Conservation (phyloP, 106 monocot genomes). For the Dioscorea zingiberensis region DNA sequence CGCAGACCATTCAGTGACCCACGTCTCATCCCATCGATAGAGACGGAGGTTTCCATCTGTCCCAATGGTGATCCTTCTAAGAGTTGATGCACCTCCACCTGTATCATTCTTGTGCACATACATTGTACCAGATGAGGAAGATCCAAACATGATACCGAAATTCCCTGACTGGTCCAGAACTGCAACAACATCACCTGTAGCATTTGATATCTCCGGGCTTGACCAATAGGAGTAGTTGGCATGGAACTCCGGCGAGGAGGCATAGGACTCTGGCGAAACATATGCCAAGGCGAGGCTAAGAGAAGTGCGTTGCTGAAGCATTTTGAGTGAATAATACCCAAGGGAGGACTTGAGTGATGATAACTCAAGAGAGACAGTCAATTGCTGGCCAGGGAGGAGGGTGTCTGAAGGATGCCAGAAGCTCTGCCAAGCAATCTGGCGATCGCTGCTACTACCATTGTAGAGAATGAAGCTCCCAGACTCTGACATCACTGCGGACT, state of each 20-base stretch:
- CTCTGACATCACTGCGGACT: slow-evolving; percentile 21
- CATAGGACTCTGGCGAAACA: background rate
- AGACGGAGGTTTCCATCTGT: slow-evolving; percentile 33
- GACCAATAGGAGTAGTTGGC: slow-evolving; percentile 44
- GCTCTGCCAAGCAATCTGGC: slow-evolving; percentile 28
- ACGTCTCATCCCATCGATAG: slow-evolving; percentile 21
- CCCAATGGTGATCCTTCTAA: slow-evolving; percentile 18
- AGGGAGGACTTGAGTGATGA: slow-evolving; percentile 13
- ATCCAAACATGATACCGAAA: slow-evolving; percentile 31
- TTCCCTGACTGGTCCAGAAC: slow-evolving; percentile 23
- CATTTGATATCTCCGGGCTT: slow-evolving; percentile 38
- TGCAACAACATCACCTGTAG: slow-evolving; percentile 31
- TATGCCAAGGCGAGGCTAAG: slow-evolving; percentile 35
- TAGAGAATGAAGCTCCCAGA: slow-evolving; percentile 32
- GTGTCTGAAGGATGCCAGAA: slow-evolving; percentile 37
- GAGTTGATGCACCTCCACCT: slow-evolving; percentile 1
- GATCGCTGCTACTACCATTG: background rate
- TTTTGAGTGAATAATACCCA: slow-evolving; percentile 37
- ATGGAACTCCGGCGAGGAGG: background rate
- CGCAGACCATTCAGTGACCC: slow-evolving; percentile 34
- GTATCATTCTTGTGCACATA: slow-evolving; percentile 47
- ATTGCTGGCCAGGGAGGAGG: slow-evolving; percentile 32
- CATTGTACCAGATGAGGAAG: slow-evolving; percentile 20
- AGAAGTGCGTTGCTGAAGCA: slow-evolving; percentile 43
- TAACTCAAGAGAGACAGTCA: slow-evolving; percentile 22